Evolutionary conservation across 2,329 filamentous ascomycete genomes (phyloP), one percentile per base, ranked within the genome.

Genomic region (Neobulgaria alba): DNA sequence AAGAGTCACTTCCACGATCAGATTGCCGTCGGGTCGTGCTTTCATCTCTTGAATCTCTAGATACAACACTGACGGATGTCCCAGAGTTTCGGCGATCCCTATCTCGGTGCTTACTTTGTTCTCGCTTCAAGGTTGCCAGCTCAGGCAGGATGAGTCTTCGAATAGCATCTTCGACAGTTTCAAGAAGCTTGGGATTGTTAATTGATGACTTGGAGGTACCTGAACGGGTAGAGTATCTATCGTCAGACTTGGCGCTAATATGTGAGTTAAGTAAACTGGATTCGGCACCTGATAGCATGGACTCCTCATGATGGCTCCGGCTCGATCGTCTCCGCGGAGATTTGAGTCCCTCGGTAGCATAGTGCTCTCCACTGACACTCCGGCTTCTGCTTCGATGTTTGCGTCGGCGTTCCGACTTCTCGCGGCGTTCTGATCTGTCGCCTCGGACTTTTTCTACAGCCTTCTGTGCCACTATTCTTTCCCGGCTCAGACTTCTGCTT

Each of bases 71-170:
- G 54, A 63, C 75, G 57, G 64, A 75, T 50, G 63, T 69, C 48
- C 78, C 69, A 1, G 80, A 80, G 40, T 77, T 75, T 53, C 77
- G 69, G 66, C 70, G 33, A 66, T 69, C 35, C 42, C 80, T 33
- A 64, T 71, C 33, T 49, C 82, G 74, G 48, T 82, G 78, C 49
- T 82, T 82, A 61, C 85, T 89, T 60, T 90, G 85, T 57, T 95
- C 88, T 54, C 89, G 79, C 62, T 95, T 95, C 40, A 98, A 69
- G 8, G 88, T 86, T 53, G 87, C 90, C 33, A 98, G 71, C 62
- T 98, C 90, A 0, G 92, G 92, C 2, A 98, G 62, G 39, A 85
- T 85, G 45, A 85, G 65, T 40, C 80, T 71, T 53, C 79, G 77
- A 56, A 86, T 85, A 14, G 80, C 81, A 64, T 85, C 81, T 61